A percentile compares a stretch with the other conserved stretches of the same genome.
Conservation (phyloP, 164 flowering plant species). For the Pachysandra terminalis region DNA sequence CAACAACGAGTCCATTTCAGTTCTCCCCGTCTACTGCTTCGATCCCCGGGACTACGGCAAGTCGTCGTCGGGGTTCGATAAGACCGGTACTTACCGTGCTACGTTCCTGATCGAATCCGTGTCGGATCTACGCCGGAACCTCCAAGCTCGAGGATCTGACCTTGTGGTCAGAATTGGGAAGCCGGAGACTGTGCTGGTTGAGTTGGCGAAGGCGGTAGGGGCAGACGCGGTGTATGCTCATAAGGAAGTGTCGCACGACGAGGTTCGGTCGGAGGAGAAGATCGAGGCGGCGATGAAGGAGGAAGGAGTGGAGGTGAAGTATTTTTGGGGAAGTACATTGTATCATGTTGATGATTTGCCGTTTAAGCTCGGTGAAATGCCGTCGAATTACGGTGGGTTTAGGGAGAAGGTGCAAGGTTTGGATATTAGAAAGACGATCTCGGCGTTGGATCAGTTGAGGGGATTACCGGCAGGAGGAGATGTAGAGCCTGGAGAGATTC, state of each 20-base stretch:
- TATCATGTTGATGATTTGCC: conserved; percentile 91
- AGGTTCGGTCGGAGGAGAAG: conserved; percentile 74
- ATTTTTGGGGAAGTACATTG: conserved; percentile 96
- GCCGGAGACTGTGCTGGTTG: conserved; percentile 73
- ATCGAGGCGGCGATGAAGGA: conserved; percentile 75
- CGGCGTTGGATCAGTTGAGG: conserved; percentile 71
- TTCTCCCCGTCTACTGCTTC: conserved; percentile 83
- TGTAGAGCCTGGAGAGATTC: conserved; percentile 88
- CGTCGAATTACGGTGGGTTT: conserved; percentile 77
- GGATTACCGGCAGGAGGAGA: conserved; percentile 75
- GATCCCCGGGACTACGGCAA: conserved; percentile 89
- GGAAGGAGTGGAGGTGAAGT: conserved; percentile 86
- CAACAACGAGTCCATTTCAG: conserved; percentile 70
- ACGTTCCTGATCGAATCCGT: conserved; percentile 77
- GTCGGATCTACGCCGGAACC: conserved; percentile 57
- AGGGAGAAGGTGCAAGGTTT: conserved; percentile 69
- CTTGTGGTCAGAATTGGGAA: conserved; percentile 77
- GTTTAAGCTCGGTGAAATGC: conserved; percentile 83
- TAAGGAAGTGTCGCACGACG: conserved; percentile 74
- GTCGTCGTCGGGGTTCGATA: conserved; percentile 85
- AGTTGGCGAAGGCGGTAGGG: conserved; percentile 73
- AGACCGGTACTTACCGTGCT: conserved; percentile 83
- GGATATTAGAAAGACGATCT: conserved; percentile 74
- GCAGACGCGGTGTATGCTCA: conserved; percentile 87
- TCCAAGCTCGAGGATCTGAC: conserved; percentile 77